Conservation (phyloP, 495 filamentous ascomycete genomes). For the Neurospora sp. region DNA sequence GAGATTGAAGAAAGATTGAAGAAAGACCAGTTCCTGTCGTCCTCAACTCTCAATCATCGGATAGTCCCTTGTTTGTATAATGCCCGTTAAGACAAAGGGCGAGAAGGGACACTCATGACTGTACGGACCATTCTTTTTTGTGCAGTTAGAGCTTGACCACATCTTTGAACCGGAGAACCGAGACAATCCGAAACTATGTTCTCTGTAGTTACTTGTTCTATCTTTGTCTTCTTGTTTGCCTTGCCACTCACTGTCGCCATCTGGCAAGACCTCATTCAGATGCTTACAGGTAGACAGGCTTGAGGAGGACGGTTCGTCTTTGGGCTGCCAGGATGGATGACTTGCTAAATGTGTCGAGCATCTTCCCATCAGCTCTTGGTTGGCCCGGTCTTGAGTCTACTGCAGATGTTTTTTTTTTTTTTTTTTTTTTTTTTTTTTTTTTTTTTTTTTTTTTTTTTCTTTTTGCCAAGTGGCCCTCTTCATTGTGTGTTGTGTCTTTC, state of each 20-base stretch:
- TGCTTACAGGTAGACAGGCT: neutral
- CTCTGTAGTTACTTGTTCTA: neutral
- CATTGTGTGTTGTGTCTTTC: neutral
- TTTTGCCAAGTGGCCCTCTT: neutral
- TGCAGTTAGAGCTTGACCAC: neutral
- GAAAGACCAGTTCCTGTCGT: neutral
- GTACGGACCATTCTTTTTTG: neutral
- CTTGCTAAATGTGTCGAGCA: neutral
- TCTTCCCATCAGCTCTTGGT: neutral
- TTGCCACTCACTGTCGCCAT: neutral
- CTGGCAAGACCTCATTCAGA: neutral
- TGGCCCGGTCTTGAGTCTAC: neutral
- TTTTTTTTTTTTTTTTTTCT: no score
- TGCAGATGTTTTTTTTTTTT: neutral
- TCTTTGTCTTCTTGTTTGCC: neutral
- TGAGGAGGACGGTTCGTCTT: neutral
- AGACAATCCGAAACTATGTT: neutral
- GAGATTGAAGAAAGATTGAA: neutral
- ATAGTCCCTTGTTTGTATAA: neutral
- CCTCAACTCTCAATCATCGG: neutral
- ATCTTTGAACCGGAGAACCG: neutral
- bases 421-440: no score
- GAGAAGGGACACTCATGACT: neutral
- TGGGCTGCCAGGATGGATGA: neutral
- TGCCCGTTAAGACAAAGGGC: neutral